A percentile compares a stretch with the other conserved stretches of the same genome.
Evolutionary conservation across 192 early-diverging fungal species (phyloP).

Genomic region (Entomortierella beljakovae): DNA sequence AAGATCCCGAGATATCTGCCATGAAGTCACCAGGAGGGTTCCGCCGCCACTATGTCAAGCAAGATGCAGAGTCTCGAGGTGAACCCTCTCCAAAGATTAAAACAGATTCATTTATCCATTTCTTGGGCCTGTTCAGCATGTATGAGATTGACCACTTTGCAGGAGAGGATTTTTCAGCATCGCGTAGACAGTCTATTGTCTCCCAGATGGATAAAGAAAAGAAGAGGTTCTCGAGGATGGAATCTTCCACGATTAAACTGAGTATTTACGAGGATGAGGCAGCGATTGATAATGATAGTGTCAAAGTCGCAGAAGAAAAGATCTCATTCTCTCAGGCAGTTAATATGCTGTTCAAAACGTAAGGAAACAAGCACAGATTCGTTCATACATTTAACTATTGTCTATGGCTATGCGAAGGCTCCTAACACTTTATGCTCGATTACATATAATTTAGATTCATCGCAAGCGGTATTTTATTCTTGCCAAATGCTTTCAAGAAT

Average conservation of each 20-base stretch:
- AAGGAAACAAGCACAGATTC: too few relatives aligned
- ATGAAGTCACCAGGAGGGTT: conserved; percentile 86
- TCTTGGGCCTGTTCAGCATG: conserved; percentile 48
- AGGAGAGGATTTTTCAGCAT: conserved; percentile 55
- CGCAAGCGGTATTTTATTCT: conserved; percentile 78
- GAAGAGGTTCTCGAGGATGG: conserved; percentile 16
- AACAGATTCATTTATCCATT: conserved; percentile 48
- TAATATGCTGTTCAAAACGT: conserved; percentile 70
- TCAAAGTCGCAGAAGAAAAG: conserved; percentile 43
- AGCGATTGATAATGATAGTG: too few relatives aligned
- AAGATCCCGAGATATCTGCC: conserved; percentile 50
- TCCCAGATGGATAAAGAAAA: conserved; percentile 42
- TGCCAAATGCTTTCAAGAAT: conserved; percentile 80
- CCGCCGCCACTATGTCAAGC: conserved; percentile 83
- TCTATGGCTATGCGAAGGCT: background rate
- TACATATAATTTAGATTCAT: conserved; percentile 61
- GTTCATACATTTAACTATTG: background rate
- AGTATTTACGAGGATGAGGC: conserved; percentile 33
- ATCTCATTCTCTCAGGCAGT: conserved; percentile 56
- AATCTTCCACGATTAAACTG: conserved; percentile 20
- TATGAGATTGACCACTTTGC: conserved; percentile 62
- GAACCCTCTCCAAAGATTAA: conserved; percentile 62
- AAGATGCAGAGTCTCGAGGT: conserved; percentile 73
- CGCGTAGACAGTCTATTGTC: conserved; percentile 22
- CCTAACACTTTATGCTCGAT: background rate